phyloP scores from a whole-genome alignment of 495 filamentous ascomycete species.

The Mytilinidion resinicola region DNA sequence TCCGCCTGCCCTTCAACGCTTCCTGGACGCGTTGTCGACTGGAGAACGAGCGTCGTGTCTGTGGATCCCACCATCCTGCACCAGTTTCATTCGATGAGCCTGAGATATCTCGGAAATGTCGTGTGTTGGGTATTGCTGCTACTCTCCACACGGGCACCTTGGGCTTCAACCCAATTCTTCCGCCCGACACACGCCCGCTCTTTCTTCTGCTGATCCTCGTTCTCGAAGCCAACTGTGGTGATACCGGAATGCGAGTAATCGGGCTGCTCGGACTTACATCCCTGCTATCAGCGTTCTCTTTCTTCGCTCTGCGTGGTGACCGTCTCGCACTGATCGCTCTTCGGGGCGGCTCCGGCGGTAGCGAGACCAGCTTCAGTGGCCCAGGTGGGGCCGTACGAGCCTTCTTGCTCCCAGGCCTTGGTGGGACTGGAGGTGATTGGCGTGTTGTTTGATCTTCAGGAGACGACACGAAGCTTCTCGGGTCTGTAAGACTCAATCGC shows the following conservation, averaged over 20 bases:
- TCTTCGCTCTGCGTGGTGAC: no score
- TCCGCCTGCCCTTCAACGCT: conserved; percentile 4
- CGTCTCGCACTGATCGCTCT: not conserved
- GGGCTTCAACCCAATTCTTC: conserved; percentile 9
- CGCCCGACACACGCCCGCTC: not conserved
- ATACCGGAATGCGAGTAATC: not conserved
- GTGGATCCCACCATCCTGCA: not conserved
- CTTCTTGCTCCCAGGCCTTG: not conserved
- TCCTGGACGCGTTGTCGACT: conserved; percentile 7
- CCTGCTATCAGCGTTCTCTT: not conserved
- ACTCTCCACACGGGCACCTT: conserved; percentile 10
- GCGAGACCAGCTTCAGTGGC: not conserved
- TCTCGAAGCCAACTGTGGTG: not conserved
- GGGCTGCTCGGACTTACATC: not conserved
- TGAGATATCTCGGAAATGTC: conserved; percentile 1
- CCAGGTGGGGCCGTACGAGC: not conserved
- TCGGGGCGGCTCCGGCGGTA: not conserved
- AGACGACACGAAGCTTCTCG: not conserved
- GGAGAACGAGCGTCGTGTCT: conserved; percentile 6
- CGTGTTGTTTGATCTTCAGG: not conserved
- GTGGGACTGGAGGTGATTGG: not conserved
- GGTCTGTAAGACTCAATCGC: not conserved
- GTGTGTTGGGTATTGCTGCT: not conserved
- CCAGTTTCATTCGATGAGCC: not conserved
- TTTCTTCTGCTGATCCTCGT: conserved; percentile 13